phyloP scores from a whole-genome alignment of 176 grass and related monocot species.

The Lolium rigidum region DNA sequence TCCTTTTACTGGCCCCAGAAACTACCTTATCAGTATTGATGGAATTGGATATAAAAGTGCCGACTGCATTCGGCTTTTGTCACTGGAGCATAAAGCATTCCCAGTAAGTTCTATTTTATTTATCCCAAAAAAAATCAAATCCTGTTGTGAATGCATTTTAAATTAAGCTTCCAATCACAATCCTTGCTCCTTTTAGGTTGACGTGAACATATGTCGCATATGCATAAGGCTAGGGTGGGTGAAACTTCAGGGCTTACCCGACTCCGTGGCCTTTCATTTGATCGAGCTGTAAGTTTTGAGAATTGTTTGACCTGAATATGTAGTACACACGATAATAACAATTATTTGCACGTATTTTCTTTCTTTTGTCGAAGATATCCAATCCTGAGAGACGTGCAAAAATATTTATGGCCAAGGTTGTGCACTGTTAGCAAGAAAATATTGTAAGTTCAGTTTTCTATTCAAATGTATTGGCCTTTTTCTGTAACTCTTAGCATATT shows the following conservation, averaged over 20 bases:
- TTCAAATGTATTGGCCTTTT: background rate
- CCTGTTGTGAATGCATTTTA: background rate
- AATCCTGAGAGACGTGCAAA: conserved; percentile 55
- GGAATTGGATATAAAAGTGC: conserved; percentile 57
- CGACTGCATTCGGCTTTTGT: conserved; percentile 56
- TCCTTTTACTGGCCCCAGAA: conserved; percentile 42
- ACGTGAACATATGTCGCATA: conserved; percentile 57
- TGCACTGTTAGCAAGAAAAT: conserved; percentile 52
- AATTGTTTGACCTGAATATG: conserved; percentile 13
- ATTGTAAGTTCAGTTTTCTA: conserved; percentile 42
- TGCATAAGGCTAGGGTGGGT: conserved; percentile 59
- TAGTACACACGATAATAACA: background rate
- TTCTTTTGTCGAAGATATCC: conserved; percentile 52
- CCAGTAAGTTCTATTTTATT: conserved; percentile 47
- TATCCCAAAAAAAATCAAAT: background rate
- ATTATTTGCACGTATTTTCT: background rate
- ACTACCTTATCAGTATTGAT: conserved; percentile 44
- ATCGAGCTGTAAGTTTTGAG: conserved; percentile 44
- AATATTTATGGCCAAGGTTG: conserved; percentile 54
- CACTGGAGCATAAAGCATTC: conserved; percentile 56
- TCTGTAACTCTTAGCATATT: conserved; percentile 6
- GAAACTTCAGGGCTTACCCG: conserved; percentile 38
- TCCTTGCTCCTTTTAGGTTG: conserved; percentile 46
- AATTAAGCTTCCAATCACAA: background rate
- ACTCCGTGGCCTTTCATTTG: conserved; percentile 41